Conservation (phyloP, 495 filamentous ascomycete genomes). For the Bacidia rubella region DNA sequence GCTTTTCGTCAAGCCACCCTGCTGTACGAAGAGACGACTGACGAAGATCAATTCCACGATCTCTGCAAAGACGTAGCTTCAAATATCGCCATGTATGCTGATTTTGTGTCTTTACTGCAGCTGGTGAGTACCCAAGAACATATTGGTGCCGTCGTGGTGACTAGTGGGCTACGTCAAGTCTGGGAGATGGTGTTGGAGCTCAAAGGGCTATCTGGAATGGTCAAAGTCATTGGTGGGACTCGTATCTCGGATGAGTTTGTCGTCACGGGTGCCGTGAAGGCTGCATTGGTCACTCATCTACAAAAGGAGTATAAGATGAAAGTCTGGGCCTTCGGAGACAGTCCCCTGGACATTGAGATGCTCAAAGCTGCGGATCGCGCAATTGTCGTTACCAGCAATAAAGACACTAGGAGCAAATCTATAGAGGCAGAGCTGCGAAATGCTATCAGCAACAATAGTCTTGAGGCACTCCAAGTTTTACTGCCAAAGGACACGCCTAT, state of each 20-base stretch:
- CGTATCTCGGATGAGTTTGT: slow-evolving; percentile 37
- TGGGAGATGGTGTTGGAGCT: slow-evolving; percentile 44
- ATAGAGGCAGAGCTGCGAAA: slow-evolving; percentile 38
- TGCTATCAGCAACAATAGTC: slow-evolving; percentile 30
- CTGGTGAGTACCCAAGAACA: slow-evolving; percentile 23
- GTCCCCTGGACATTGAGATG: slow-evolving; percentile 48
- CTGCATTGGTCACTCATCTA: slow-evolving; percentile 31
- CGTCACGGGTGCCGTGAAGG: slow-evolving; percentile 41
- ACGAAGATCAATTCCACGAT: slow-evolving; percentile 32
- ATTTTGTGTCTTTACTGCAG: slow-evolving; percentile 35
- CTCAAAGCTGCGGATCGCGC: slow-evolving; percentile 39
- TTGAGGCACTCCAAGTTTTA: slow-evolving; percentile 35
- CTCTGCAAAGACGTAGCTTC: slow-evolving; percentile 35
- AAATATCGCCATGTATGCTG: slow-evolving; percentile 32
- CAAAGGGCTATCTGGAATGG: slow-evolving; percentile 29
- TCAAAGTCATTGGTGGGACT: slow-evolving; percentile 44
- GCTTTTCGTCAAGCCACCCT: slow-evolving; percentile 45
- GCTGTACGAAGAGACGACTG: slow-evolving; percentile 37
- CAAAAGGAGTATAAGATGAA: slow-evolving; percentile 22
- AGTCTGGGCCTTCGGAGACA: slow-evolving; percentile 52
- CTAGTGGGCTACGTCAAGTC: slow-evolving; percentile 40
- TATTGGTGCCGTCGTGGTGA: slow-evolving; percentile 42
- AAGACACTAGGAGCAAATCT: slow-evolving; percentile 35
- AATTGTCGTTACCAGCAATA: slow-evolving; percentile 43
- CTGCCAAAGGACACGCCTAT: slow-evolving; percentile 28